phyloP scores from a whole-genome alignment of 75 land plant genomes.

The Pinus albicaulis region DNA sequence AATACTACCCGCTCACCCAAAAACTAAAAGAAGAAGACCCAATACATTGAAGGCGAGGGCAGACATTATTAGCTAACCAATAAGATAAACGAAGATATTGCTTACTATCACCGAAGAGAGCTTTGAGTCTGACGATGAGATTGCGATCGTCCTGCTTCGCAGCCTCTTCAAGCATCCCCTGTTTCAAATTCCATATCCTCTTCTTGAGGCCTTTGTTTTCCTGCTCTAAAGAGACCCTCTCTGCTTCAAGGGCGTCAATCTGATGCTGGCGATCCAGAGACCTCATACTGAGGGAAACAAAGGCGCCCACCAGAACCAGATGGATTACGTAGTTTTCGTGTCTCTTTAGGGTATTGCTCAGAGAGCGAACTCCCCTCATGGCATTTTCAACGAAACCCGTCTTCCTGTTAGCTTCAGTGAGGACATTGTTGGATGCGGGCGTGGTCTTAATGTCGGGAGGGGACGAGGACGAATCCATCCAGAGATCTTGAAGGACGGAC shows the following conservation, averaged over 20 bases:
- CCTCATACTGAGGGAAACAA: constrained; percentile 14
- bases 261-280: constrained; percentile 25
- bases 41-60: not conserved
- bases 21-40: not conserved
- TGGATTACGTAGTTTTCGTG: constrained; percentile 13
- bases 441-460: not conserved
- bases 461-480: not conserved
- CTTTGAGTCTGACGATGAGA: constrained; percentile 28
- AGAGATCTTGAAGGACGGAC: too few species aligned
- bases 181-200: constrained; percentile 39
- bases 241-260: constrained; percentile 23
- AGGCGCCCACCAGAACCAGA: constrained; percentile 8
- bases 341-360: not conserved
- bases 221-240: constrained; percentile 16
- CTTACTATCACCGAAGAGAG: constrained; percentile 29
- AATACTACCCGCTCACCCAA: not conserved
- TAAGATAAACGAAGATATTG: not conserved
- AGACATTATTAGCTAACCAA: not conserved
- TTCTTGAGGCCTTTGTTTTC: constrained; percentile 33
- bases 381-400: not conserved
- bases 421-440: not conserved
- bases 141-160: constrained; percentile 4
- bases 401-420: not conserved
- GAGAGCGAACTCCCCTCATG: not conserved
- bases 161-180: constrained; percentile 30